These are phyloP conservation scores for Rubroboletus pulcherrimus DNA, from an alignment of 768 basidiomycete genomes.

Conservation along the genomic window DNA sequence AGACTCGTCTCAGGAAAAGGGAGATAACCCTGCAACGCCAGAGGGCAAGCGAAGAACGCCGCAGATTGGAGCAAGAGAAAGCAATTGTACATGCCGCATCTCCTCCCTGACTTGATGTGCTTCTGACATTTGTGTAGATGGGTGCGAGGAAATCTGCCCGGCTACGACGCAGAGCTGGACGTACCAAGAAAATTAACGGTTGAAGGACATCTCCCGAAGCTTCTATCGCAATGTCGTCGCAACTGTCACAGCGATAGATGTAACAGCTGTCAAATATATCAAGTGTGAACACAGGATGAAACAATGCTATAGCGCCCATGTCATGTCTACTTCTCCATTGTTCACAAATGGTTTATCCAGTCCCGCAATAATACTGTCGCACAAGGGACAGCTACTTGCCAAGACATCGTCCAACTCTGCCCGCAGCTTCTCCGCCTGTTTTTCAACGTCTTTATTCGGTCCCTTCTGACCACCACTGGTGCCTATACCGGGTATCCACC, in stretches of 20 bases:
- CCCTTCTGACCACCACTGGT: slow-evolving; percentile 43
- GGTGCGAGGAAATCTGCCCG: slow-evolving; percentile 75
- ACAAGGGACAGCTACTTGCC: slow-evolving; percentile 87
- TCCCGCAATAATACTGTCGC: slow-evolving; percentile 83
- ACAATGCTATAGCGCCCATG: slow-evolving; percentile 60
- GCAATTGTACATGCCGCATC: slow-evolving; percentile 17
- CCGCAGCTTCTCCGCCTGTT: slow-evolving; percentile 68
- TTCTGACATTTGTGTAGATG: slow-evolving; percentile 48
- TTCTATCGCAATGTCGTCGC: background rate
- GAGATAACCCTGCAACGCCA: slow-evolving; percentile 69
- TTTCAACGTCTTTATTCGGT: slow-evolving; percentile 46
- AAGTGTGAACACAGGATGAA: background rate
- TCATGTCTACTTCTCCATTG: slow-evolving; percentile 72
- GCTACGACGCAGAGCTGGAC: slow-evolving; percentile 65
- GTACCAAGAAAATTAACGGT: slow-evolving; percentile 78
- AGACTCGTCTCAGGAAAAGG: slow-evolving; percentile 44
- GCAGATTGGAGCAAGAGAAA: slow-evolving; percentile 44
- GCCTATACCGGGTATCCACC: slow-evolving; percentile 73
- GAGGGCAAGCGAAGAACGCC: slow-evolving; percentile 69
- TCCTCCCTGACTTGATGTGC: background rate
- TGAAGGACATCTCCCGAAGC: slow-evolving; percentile 30
- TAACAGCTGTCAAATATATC: slow-evolving; percentile 8
- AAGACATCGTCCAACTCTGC: slow-evolving; percentile 86
- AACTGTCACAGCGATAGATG: slow-evolving; percentile 1
- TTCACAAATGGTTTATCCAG: slow-evolving; percentile 85